Evolutionary conservation across 1,139 yeast genomes (phyloP).

Genomic region (Arxiozyma slooffiae): DNA sequence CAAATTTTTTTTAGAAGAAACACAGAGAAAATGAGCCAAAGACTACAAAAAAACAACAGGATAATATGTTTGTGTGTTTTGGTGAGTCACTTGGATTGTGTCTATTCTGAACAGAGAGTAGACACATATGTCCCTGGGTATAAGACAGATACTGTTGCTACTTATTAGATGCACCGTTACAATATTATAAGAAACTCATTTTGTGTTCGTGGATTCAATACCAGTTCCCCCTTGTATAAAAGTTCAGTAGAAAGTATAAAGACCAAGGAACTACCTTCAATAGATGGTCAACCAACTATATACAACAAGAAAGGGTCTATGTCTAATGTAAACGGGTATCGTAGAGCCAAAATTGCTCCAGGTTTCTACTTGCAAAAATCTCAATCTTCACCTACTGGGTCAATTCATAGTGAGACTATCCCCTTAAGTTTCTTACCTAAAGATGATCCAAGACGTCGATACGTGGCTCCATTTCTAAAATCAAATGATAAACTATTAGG

Average conservation of each 20-base stretch:
- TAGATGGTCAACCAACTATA: constrained; percentile 19
- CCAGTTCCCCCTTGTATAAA: background rate
- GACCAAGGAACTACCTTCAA: constrained; percentile 13
- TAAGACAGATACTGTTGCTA: too few relatives aligned
- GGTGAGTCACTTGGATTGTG: too few relatives aligned
- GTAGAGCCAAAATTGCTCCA: constrained; percentile 24
- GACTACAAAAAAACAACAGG: too few relatives aligned
- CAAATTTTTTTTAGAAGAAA: background rate
- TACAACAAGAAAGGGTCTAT: constrained; percentile 9
- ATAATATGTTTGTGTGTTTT: too few relatives aligned
- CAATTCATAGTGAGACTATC: constrained; percentile 29
- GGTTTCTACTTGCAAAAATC: constrained; percentile 28
- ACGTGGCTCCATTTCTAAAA: background rate
- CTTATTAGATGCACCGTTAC: too few relatives aligned
- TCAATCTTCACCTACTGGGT: constrained; percentile 27
- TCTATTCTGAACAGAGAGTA: too few relatives aligned
- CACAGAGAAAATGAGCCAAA: background rate
- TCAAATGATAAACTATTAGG: background rate
- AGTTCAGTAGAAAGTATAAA: background rate
- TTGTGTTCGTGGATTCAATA: background rate
- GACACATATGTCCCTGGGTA: too few relatives aligned
- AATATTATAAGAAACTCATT: background rate
- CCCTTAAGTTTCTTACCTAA: constrained; percentile 27
- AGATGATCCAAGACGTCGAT: constrained; percentile 23
- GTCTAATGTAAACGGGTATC: constrained; percentile 27